Evolutionary conservation across 78 protist species (phyloP).

Genomic region (slime mould (Dictyostelium discoideum)): dicty_2.7 NC_007089.4:4252001-4252500

Average conservation of each 20-base stretch:
- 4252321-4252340: not conserved
- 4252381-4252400: not conserved
- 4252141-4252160: not conserved
- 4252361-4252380: not conserved
- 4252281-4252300: not conserved
- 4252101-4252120: not conserved
- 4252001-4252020: not conserved
- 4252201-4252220: not conserved
- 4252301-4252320: not conserved
- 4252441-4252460: not conserved
- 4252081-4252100: not conserved
- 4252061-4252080: no score
- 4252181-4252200: not conserved
- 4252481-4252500: not conserved
- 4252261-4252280: not conserved
- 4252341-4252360: not conserved
- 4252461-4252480: not conserved
- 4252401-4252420: not conserved
- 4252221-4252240: not conserved
- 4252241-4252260: conserved; percentile 14
- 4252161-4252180: not conserved
- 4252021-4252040: not conserved
- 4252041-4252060: not conserved
- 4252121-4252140: not conserved
- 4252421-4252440: not conserved